A percentile compares a stretch with the other conserved stretches of the same genome.
Evolutionary conservation across 257 asterid genomes (phyloP).

Genomic region (Orobanche coerulescens): DNA sequence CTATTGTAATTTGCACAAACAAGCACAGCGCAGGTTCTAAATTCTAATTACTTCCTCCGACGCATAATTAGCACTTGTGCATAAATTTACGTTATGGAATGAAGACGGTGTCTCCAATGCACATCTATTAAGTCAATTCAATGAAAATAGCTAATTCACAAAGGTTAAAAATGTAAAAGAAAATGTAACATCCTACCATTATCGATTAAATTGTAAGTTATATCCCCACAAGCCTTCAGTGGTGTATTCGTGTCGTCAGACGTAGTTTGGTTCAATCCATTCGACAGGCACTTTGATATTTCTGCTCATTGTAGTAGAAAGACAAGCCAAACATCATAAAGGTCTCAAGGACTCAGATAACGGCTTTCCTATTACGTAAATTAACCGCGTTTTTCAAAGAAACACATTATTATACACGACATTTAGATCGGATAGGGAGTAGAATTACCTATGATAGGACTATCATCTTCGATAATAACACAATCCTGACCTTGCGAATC

Average conservation of each 20-base stretch:
- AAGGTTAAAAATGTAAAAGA: background rate
- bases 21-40: too few species aligned
- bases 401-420: background rate
- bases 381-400: background rate
- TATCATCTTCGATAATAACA: slow-evolving; percentile 41
- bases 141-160: background rate
- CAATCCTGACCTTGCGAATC: slow-evolving; percentile 56
- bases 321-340: slow-evolving; percentile 15
- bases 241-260: slow-evolving; percentile 66
- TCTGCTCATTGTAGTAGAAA: slow-evolving; percentile 29
- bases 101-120: background rate
- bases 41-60: background rate
- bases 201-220: slow-evolving; percentile 38
- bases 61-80: background rate
- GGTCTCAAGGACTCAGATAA: slow-evolving; percentile 12
- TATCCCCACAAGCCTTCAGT: slow-evolving; percentile 68
- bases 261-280: slow-evolving; percentile 34
- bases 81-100: too few species aligned
- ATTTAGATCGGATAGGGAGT: slow-evolving; percentile 3
- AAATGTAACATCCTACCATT: slow-evolving; percentile 30
- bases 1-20: too few species aligned
- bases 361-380: background rate
- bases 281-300: slow-evolving; percentile 36
- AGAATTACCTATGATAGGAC: slow-evolving; percentile 47
- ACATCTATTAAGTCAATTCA: background rate